phyloP scores from a whole-genome alignment of 805 yeast genomes.

The Sungouiozyma ichnusensis region DNA sequence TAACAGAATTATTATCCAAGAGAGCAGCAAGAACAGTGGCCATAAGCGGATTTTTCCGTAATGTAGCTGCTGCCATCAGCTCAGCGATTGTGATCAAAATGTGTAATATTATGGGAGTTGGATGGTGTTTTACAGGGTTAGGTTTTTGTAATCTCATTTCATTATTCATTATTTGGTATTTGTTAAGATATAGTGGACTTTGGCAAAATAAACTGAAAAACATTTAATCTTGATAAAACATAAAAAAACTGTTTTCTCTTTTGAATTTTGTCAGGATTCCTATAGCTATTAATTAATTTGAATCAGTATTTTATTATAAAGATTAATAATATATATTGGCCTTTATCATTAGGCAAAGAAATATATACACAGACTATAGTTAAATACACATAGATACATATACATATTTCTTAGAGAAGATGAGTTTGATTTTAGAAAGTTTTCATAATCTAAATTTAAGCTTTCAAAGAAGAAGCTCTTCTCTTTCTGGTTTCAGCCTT shows the following conservation, averaged over 20 bases:
- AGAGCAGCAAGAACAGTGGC: constrained; percentile 47
- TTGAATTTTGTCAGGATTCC: neutral
- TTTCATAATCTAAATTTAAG: constrained; percentile 35
- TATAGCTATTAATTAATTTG: neutral
- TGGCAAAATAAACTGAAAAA: constrained; percentile 11
- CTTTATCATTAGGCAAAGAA: neutral
- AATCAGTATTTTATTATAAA: too few relatives aligned
- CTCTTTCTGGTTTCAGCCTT: constrained; percentile 98
- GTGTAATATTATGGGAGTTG: constrained; percentile 33
- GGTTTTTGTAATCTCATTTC: constrained; percentile 29
- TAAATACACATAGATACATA: too few relatives aligned
- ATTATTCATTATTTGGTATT: constrained; percentile 12
- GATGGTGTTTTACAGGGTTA: constrained; percentile 48
- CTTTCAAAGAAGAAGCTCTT: constrained; percentile 98
- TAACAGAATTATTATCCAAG: constrained; percentile 39
- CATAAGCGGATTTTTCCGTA: constrained; percentile 42
- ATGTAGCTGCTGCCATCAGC: constrained; percentile 43
- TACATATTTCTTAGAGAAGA: neutral
- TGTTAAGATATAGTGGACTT: constrained; percentile 13
- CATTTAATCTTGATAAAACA: constrained; percentile 3
- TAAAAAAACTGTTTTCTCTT: neutral
- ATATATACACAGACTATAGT: neutral
- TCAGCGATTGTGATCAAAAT: constrained; percentile 35
- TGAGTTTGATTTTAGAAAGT: neutral
- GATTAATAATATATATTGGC: neutral